phyloP scores from a whole-genome alignment of 176 grass and related monocot species.

The barley (Hordeum vulgare) region MorexV3_pseudomolecules_assembly NC_058522.1:2650409-2650908 shows the following conservation, averaged over 20 bases:
- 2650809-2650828: slow-evolving; percentile 91
- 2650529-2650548: not conserved
- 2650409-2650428: slow-evolving; percentile 8
- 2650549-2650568: not conserved
- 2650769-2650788: slow-evolving; percentile 69
- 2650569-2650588: not conserved
- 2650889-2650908: slow-evolving; percentile 14
- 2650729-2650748: not conserved
- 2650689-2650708: slow-evolving; percentile 8
- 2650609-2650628: not conserved
- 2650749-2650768: slow-evolving; percentile 57
- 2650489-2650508: not conserved
- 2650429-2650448: slow-evolving; percentile 11
- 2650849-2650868: slow-evolving; percentile 34
- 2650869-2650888: not conserved
- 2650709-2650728: not conserved
- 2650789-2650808: slow-evolving; percentile 88
- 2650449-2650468: not conserved
- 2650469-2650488: not conserved
- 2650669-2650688: slow-evolving; percentile 1
- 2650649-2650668: not conserved
- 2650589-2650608: slow-evolving; percentile 13
- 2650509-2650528: not conserved
- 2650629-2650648: slow-evolving; percentile 6
- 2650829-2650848: slow-evolving; percentile 70